A percentile compares a stretch with the other conserved stretches of the same genome.
These are phyloP conservation scores for Colletotrichum sublineola DNA, from an alignment of 2,329 filamentous ascomycete genomes.

Conservation along the genomic window DNA sequence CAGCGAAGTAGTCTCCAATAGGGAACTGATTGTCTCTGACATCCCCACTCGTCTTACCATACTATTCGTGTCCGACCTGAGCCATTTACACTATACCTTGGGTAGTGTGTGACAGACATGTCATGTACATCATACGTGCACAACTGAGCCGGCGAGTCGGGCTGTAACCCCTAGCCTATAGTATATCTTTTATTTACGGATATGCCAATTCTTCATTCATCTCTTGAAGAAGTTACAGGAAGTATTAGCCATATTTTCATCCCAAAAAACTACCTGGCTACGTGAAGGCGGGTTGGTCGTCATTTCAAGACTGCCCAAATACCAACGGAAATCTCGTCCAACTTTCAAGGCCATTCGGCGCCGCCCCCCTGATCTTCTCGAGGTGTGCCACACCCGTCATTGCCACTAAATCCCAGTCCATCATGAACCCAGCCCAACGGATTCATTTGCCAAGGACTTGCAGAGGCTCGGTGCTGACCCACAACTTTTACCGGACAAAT, in stretches of 20 bases:
- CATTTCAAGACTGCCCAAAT: background rate
- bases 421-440: background rate
- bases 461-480: background rate
- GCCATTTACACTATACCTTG: background rate
- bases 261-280: background rate
- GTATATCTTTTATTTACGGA: background rate
- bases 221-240: background rate
- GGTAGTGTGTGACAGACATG: background rate
- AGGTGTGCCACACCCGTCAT: slow-evolving; percentile 1
- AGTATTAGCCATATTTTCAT: too few species aligned
- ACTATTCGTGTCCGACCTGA: slow-evolving; percentile 6
- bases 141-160: slow-evolving; percentile 7
- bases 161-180: background rate
- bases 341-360: background rate
- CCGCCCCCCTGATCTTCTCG: background rate
- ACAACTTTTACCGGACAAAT: slow-evolving; percentile 25
- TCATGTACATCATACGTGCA: background rate
- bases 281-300: too few species aligned
- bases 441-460: slow-evolving; percentile 29
- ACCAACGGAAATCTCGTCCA: background rate
- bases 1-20: slow-evolving; percentile 21
- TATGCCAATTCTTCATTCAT: background rate
- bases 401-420: background rate
- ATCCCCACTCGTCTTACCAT: slow-evolving; percentile 18
- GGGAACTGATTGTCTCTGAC: slow-evolving; percentile 33